Base-by-base conservation (phyloP, 768 basidiomycete genomes). In the Lactarius trivialis region DNA sequence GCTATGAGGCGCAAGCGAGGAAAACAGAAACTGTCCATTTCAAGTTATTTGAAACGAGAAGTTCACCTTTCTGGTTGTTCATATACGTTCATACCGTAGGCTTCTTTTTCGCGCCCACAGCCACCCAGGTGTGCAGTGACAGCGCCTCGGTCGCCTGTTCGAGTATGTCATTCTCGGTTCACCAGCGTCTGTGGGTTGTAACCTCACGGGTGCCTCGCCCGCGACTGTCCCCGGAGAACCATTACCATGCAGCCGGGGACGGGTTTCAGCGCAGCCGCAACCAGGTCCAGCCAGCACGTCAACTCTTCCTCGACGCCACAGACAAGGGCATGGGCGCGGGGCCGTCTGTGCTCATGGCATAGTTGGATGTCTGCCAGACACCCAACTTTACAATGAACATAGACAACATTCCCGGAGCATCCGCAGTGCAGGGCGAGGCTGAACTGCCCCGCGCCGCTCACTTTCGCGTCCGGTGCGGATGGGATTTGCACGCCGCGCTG, bases 141-240 rank as follows among this genome's bases (percentile, higher is more conserved):
- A 80, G 65, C 2, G 74, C 71, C 28, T 71, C 67, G 53, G 51
- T 41, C 3, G 65, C 56, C 62, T 56, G 39, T 53, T 64, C 49
- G 15, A 58, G 28, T 0, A 83, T 78, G 68, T 90, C 86, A 60
- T 86, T 81, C 6, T 76, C 68, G 61, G 86, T 82, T 19, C 76
- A 78, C 91, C 91, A 92, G 78, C 70, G 84, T 81, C 14, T 81
- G 72, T 0, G 87, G 83, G 7, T 85, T 85, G 32, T 88, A 12
- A 92, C 76, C 68, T 92, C 89, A n/a, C 75, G 73, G 28, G 92
- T 80, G 12, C 78, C 45, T 79, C 80, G 32, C 74, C 76, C 9
- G 82, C 82, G 32, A 91, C 71, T 0, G 78, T 68, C 76, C 3
- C 81, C 85, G 0, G 76, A 73, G 55, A 75, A 71, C 37, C 37